Percentiles rank a stretch among this genome's conserved stretches.
Evolutionary conservation across 2,329 filamentous ascomycete genomes (phyloP).

Genomic region (Paramyrothecium roridum): DNA sequence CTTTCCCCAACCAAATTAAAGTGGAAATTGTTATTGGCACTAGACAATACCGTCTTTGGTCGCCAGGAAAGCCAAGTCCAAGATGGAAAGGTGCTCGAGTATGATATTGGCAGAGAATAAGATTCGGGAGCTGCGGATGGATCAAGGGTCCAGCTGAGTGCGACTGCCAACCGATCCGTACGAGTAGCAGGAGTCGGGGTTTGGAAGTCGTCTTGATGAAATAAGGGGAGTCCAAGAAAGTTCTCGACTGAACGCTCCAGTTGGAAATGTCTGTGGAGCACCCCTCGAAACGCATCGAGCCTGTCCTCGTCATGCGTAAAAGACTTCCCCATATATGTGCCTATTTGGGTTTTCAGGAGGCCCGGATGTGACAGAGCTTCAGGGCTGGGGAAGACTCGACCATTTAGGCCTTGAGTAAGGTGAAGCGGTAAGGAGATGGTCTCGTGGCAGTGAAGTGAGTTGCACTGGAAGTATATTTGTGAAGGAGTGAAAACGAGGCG

Average conservation of each 20-base stretch:
- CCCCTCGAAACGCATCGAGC: conserved; percentile 29
- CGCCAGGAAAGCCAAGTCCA: conserved; percentile 36
- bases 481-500: conserved; percentile 32
- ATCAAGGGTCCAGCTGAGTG: conserved; percentile 29
- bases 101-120: conserved; percentile 19
- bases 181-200: conserved; percentile 20
- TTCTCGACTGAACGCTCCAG: conserved; percentile 22
- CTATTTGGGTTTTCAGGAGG: conserved; percentile 23
- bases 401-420: conserved; percentile 24
- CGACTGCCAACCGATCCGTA: conserved; percentile 30
- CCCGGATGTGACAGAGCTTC: conserved; percentile 17
- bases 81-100: conserved; percentile 26
- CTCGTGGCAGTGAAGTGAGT: conserved; percentile 32
- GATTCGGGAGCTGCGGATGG: conserved; percentile 13
- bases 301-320: conserved; percentile 22
- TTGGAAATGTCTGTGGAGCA: conserved; percentile 23
- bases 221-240: conserved; percentile 30
- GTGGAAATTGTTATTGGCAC: conserved; percentile 15
- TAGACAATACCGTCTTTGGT: background rate
- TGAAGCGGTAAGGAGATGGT: conserved; percentile 28
- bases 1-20: conserved; percentile 26
- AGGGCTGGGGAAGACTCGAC: conserved; percentile 25
- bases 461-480: conserved; percentile 35
- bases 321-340: conserved; percentile 25
- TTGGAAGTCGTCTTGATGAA: conserved; percentile 26